A percentile compares a stretch with the other conserved stretches of the same genome.
Evolutionary conservation across 2,329 filamentous ascomycete species (phyloP).

Genomic region (Elsinoe perseae): DNA sequence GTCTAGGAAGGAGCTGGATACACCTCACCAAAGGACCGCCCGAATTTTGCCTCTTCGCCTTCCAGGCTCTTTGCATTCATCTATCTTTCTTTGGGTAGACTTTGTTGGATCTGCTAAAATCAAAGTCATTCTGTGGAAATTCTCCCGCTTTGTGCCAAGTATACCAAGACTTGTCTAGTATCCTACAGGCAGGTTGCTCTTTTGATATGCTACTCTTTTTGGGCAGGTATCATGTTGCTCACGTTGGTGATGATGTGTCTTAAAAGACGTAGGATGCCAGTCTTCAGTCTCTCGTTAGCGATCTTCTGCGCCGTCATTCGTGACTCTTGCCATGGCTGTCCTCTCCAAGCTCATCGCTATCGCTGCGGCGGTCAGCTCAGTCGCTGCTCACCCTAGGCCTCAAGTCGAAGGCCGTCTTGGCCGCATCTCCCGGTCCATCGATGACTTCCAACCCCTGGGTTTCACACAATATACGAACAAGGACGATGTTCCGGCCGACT

Average conservation of each 20-base stretch:
- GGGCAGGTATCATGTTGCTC: slow-evolving; percentile 8
- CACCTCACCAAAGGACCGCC: neutral
- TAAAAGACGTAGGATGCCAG: neutral
- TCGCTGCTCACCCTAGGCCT: slow-evolving; percentile 4
- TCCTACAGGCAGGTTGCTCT: slow-evolving; percentile 14
- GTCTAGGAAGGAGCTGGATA: slow-evolving; percentile 12
- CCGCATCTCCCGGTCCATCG: slow-evolving; percentile 1
- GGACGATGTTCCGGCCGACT: neutral
- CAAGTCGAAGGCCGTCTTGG: neutral
- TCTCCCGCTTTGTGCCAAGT: slow-evolving; percentile 9
- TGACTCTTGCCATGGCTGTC: slow-evolving; percentile 9
- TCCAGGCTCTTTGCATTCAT: neutral
- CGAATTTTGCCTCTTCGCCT: slow-evolving; percentile 2
- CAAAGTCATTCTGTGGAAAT: slow-evolving; percentile 4
- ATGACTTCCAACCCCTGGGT: slow-evolving; percentile 4
- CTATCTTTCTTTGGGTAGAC: neutral
- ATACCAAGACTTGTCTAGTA: slow-evolving; percentile 13
- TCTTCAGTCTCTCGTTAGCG: no score
- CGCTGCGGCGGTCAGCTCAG: slow-evolving; percentile 1
- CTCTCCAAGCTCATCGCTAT: slow-evolving; percentile 12
- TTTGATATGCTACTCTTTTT: slow-evolving; percentile 13
- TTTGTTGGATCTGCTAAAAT: slow-evolving; percentile 10
- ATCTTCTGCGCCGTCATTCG: neutral
- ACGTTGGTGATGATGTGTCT: neutral
- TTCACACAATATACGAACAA: neutral